Conservation (phyloP, 163 green algal species). For the Volvox carteri region DNA sequence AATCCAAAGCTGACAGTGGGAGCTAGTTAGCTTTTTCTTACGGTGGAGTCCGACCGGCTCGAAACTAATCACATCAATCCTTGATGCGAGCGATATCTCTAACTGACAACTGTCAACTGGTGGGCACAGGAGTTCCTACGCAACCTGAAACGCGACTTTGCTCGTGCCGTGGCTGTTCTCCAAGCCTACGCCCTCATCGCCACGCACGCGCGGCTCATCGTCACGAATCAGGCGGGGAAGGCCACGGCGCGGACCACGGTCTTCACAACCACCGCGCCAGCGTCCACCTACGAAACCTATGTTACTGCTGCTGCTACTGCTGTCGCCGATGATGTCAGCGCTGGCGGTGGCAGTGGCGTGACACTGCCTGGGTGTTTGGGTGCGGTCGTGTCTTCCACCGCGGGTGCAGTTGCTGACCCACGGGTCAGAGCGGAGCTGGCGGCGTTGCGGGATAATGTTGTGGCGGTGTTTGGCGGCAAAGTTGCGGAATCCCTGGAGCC, state of each 20-base stretch:
- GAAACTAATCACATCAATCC: too few relatives aligned
- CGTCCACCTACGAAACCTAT: not conserved
- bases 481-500: conserved; percentile 79
- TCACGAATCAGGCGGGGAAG: conserved; percentile 80
- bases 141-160: conserved; percentile 92
- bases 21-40: too few relatives aligned
- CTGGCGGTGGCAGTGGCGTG: not conserved
- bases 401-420: not conserved
- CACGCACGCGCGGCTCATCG: conserved; percentile 81
- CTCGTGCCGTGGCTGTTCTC: conserved; percentile 84
- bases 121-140: conserved; percentile 93
- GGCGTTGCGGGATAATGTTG: conserved; percentile 80
- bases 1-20: too few relatives aligned
- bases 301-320: not conserved
- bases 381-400: not conserved
- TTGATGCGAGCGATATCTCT: too few relatives aligned
- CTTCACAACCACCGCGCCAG: conserved; percentile 72
- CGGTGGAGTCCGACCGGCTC: too few relatives aligned
- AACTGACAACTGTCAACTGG: too few relatives aligned
- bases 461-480: conserved; percentile 84
- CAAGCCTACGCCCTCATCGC: conserved; percentile 71
- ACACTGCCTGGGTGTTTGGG: conserved; percentile 17
- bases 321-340: not conserved
- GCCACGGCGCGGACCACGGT: conserved; percentile 67
- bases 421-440: conserved; percentile 14